phyloP scores from a whole-genome alignment of 2,329 filamentous ascomycete genomes.

The Ceratocystis colombiana region DNA sequence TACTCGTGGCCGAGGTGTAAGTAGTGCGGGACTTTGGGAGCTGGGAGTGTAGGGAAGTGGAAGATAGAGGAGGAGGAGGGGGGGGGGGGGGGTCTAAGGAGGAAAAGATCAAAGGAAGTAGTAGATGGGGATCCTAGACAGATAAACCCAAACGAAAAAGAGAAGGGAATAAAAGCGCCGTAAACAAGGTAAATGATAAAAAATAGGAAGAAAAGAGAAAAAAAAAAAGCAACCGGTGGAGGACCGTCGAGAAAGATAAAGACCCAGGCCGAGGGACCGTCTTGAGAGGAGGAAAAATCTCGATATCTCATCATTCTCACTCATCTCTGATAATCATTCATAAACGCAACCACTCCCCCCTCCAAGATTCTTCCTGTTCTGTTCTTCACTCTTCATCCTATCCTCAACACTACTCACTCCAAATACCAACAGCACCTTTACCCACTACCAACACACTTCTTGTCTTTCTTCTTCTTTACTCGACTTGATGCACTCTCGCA shows the following conservation, averaged over 20 bases:
- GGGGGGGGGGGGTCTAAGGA: not conserved
- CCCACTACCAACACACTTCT: not conserved
- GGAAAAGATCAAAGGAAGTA: conserved; percentile 9
- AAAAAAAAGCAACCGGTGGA: not conserved
- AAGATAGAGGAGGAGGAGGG: not conserved
- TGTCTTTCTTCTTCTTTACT: not conserved
- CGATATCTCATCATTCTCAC: conserved; percentile 1
- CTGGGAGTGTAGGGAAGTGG: not conserved
- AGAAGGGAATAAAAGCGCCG: conserved; percentile 11
- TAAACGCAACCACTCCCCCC: not conserved
- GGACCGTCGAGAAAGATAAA: conserved; percentile 7
- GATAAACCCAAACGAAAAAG: conserved; percentile 15
- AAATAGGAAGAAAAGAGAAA: not conserved
- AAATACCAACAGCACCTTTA: not conserved
- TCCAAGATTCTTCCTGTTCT: not conserved
- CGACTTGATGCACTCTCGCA: conserved; percentile 7
- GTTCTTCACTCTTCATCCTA: not conserved
- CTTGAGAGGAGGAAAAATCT: not conserved
- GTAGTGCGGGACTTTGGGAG: not conserved
- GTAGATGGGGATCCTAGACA: not conserved
- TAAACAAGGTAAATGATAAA: conserved; percentile 9
- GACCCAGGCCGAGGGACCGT: not conserved
- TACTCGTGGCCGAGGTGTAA: conserved; percentile 4
- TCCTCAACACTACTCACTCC: not conserved
- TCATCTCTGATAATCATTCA: conserved; percentile 3